phyloP scores from a whole-genome alignment of 202 grass and related monocot species.

The Hordeum pubiflorum region DNA sequence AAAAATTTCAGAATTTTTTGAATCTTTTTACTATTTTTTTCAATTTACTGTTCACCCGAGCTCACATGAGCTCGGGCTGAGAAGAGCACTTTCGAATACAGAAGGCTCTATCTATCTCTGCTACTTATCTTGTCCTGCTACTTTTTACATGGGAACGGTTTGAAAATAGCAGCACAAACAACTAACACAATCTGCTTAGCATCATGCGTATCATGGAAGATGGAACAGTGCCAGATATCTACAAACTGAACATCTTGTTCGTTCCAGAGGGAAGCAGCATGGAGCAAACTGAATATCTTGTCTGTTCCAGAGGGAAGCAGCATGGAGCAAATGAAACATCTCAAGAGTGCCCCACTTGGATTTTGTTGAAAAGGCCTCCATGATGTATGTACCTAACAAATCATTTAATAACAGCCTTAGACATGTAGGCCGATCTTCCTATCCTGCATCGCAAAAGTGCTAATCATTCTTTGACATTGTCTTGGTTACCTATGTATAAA shows the following conservation, averaged over 20 bases:
- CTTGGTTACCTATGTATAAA: conserved; percentile 18
- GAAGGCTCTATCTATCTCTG: not conserved
- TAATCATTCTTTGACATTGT: conserved; percentile 29
- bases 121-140: not conserved
- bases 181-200: not conserved
- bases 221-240: conserved; percentile 28
- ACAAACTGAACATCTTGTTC: not conserved
- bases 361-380: conserved; percentile 29
- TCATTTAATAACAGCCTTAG: conserved; percentile 17
- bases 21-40: too few species aligned
- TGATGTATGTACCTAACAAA: conserved; percentile 23
- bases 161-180: not conserved
- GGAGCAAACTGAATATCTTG: not conserved
- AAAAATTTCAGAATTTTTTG: too few species aligned
- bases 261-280: too few species aligned
- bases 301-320: not conserved
- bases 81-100: too few species aligned
- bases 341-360: conserved; percentile 36
- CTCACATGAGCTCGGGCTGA: too few species aligned
- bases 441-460: conserved; percentile 16
- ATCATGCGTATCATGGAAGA: not conserved
- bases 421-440: conserved; percentile 28
- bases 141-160: not conserved
- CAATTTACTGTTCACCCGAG: too few species aligned
- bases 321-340: not conserved